Evolutionary conservation across 1,284 basidiomycete genomes (phyloP), one percentile per base, ranked within the genome.

Genomic region (Sphagnurus paluster): DNA sequence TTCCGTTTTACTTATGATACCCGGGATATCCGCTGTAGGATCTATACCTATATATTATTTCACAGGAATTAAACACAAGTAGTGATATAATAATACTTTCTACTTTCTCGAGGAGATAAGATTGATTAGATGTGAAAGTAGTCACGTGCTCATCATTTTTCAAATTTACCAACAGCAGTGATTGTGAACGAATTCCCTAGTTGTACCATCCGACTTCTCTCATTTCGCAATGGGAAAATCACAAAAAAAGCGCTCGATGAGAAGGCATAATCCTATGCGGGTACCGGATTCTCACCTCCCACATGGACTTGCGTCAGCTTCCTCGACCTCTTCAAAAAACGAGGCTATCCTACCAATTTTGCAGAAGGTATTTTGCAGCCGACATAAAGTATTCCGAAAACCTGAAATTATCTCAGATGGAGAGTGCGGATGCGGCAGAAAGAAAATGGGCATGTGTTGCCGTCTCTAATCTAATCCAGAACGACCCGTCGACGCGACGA

Each of bases 401-500:
- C 50, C 46, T 52, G 19, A 42, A 47, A 41, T 45, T 53, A 13
- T 39, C 39, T 34, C 60, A 91, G 88, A 80, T 92, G 73, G 79
- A 82, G 56, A 83, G 87, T 48, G 58, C 82, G 5, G 90, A 94
- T 54, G 74, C 79, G 8, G 68, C 77, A 2, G 93, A 96, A 58
- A 79, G 93, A 42, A 90, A 90, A 61, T 95, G 92, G 93, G 91
- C 93, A 4, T 95, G 93, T 61, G 90, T 93, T 23, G 92, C 93
- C 0, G 87, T 94, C 17, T 91, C 88, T 11, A 94, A 91, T 63
- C 71, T 96, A 46, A 93, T 95, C 49, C 87, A 93, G 62, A 76
- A 76, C 55, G 90, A 94, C 63, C 86, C 92, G 16, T 90, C 90
- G 4, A 95, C 92, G 5, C 75, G 93, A 48, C 75, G 94, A 50